These are phyloP conservation scores for Pseudoturritis turrita DNA, from an alignment of 345 rosid species.

Conservation along the genomic window DNA sequence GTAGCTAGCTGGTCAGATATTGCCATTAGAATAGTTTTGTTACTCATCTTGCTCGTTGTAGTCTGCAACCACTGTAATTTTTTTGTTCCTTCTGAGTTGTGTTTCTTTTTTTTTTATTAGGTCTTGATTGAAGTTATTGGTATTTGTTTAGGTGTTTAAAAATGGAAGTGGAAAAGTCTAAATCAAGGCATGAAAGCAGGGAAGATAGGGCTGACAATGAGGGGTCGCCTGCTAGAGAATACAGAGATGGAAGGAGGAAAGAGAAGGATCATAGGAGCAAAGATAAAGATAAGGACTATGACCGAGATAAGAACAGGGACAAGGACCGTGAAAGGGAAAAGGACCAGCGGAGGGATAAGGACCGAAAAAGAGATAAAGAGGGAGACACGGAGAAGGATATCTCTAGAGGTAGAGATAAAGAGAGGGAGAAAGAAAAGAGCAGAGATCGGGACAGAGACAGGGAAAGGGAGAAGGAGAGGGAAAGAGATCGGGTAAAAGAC, in stretches of 20 bases:
- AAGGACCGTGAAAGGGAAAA: conserved; percentile 42
- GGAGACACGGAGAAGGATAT: conserved; percentile 40
- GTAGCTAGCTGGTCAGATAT: neutral
- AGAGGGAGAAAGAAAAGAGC: conserved; percentile 44
- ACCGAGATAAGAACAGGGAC: conserved; percentile 43
- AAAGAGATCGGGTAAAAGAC: conserved; percentile 39
- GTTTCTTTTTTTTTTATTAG: neutral
- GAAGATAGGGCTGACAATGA: conserved; percentile 26
- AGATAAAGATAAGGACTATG: conserved; percentile 38
- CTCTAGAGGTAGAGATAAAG: conserved; percentile 33
- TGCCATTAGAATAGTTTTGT: neutral
- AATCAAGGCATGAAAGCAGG: conserved; percentile 31
- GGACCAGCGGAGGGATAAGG: conserved; percentile 42
- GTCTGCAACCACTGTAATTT: neutral
- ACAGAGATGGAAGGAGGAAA: conserved; percentile 43
- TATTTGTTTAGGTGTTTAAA: neutral
- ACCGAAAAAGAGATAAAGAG: conserved; percentile 37
- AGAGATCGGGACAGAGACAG: conserved; percentile 33
- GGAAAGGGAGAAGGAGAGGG: conserved; percentile 33
- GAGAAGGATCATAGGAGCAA: conserved; percentile 43
- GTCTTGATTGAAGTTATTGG: conserved; percentile 16
- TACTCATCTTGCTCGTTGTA: neutral
- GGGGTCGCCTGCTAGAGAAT: conserved; percentile 31
- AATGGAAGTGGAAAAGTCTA: conserved; percentile 28
- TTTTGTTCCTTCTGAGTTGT: neutral